Evolutionary conservation across 2,329 filamentous ascomycete species (phyloP), one percentile per base, ranked within the genome.

Genomic region (Neonectria faginata): DNA sequence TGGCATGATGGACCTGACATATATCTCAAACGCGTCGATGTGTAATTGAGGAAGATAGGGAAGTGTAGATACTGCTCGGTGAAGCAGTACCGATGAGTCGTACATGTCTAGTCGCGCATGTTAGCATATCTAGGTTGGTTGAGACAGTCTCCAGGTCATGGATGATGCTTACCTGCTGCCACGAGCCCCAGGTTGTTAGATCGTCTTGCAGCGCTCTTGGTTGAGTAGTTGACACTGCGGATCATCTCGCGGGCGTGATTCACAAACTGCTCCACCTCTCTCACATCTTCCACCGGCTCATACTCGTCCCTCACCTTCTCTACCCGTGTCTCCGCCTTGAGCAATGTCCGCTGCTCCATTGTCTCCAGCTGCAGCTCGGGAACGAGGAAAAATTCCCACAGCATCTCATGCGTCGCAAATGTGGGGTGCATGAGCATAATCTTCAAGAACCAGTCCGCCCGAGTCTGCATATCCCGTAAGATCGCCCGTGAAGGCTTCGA

Each of bases 371-470:
- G 93, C 54, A 99, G 88, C 71, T 99, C 96, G 1, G 96, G 96
- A 12, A 99, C 94, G 0, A 99, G 86, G 79, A 99, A 97, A 80
- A 99, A 99, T 74, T 99, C 96, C 97, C 96, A 99, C 2, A 99
- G 86, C 77, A 98, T 93, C 81, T 99, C 96, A 75, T 99, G 97
- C 0, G 93, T 97, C 0, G 93, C 88, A 76, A 99, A 97, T 0
- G 96, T 98, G 3, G 95, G 92, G 75, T 99, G 96, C 9, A 88
- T 85, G 27, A 99, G 85, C 67, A 99, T 86, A 18, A 94, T 93
- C 69, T 92, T 93, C 71, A 99, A 82, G 73, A 98, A 97, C 70
- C 89, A 91, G 78, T 99, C 93, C 20, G 97, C 88, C 16, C 91
- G 89, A 48, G 93, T 82, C 76, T 99, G 97, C 56, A 94, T 91